Evolutionary conservation across 352 stramenopile species (phyloP).

Genomic region (Phytophthora colocasiae): DNA sequence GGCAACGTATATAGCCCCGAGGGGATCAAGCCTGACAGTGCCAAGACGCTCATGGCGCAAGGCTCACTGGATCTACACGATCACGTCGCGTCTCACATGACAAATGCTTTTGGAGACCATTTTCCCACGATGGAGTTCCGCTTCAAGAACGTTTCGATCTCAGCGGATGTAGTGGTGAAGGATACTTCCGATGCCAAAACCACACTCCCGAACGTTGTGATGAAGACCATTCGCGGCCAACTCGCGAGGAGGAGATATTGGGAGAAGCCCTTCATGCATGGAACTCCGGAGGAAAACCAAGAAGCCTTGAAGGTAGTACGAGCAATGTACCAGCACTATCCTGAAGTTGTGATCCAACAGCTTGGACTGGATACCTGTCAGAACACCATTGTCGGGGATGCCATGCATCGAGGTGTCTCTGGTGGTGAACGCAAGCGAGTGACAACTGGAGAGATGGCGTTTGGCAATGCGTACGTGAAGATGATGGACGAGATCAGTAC

Average conservation of each 20-base stretch:
- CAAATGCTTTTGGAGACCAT: slow-evolving; percentile 4
- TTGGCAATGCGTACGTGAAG: slow-evolving; percentile 41
- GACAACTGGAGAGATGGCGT: slow-evolving; percentile 84
- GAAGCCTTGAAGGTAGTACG: slow-evolving; percentile 14
- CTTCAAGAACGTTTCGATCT: slow-evolving; percentile 17
- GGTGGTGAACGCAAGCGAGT: slow-evolving; percentile 75
- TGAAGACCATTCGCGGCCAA: slow-evolving; percentile 2
- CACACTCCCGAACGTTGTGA: slow-evolving; percentile 10
- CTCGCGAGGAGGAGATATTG: slow-evolving; percentile 8
- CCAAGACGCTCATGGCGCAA: slow-evolving; percentile 8
- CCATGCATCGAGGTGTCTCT: slow-evolving; percentile 62
- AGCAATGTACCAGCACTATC: slow-evolving; percentile 19
- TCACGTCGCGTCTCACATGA: slow-evolving; percentile 14
- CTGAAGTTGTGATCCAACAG: slow-evolving; percentile 20
- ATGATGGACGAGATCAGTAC: slow-evolving; percentile 37
- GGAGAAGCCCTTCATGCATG: slow-evolving; percentile 6
- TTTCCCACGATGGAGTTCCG: slow-evolving; percentile 9
- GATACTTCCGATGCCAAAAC: slow-evolving; percentile 14
- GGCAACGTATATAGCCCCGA: no score
- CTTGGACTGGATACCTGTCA: slow-evolving; percentile 24
- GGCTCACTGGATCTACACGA: slow-evolving; percentile 14
- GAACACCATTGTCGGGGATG: slow-evolving; percentile 27
- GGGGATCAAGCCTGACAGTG: slow-evolving; percentile 4
- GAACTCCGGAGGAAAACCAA: slow-evolving; percentile 11
- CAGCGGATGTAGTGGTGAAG: slow-evolving; percentile 10